Evolutionary conservation across 495 filamentous ascomycete genomes (phyloP).

Genomic region (Cryomyces antarcticus): DNA sequence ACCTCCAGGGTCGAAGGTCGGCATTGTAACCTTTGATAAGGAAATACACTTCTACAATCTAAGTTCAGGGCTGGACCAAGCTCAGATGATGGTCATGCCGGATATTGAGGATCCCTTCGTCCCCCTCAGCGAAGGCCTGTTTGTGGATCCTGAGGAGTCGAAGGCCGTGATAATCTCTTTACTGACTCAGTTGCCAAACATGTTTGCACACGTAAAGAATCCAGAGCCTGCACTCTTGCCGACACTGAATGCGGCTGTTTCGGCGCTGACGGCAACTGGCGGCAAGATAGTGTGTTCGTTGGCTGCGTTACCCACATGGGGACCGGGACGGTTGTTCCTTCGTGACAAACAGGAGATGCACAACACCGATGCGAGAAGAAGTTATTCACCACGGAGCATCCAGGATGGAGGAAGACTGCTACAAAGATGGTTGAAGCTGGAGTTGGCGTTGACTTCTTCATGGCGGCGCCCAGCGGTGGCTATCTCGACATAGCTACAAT

Average conservation of each 20-base stretch:
- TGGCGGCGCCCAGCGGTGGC: conserved; percentile 69
- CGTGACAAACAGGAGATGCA: conserved; percentile 77
- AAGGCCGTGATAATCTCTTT: conserved; percentile 70
- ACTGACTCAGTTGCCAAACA: conserved; percentile 54
- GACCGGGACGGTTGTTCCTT: conserved; percentile 62
- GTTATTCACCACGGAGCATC: conserved; percentile 75
- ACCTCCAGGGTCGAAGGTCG: conserved; percentile 66
- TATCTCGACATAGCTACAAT: conserved; percentile 93
- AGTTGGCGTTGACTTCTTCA: conserved; percentile 81
- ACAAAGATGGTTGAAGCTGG: conserved; percentile 77
- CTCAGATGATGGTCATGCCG: conserved; percentile 97
- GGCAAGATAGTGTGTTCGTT: conserved; percentile 86
- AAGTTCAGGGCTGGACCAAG: conserved; percentile 58
- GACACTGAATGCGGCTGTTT: conserved; percentile 58
- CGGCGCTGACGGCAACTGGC: conserved; percentile 64
- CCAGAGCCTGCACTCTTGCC: conserved; percentile 77
- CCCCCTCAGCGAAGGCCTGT: conserved; percentile 74
- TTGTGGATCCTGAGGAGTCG: conserved; percentile 89
- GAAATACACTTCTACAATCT: conserved; percentile 97
- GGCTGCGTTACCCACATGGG: conserved; percentile 68
- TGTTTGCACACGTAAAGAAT: conserved; percentile 72
- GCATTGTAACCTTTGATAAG: conserved; percentile 88
- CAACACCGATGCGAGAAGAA: conserved; percentile 79
- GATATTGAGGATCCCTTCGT: conserved; percentile 96
- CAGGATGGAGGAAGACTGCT: conserved; percentile 60